Base-by-base conservation (phyloP, 805 yeast genomes). In the Ogataea saltuana region DNA sequence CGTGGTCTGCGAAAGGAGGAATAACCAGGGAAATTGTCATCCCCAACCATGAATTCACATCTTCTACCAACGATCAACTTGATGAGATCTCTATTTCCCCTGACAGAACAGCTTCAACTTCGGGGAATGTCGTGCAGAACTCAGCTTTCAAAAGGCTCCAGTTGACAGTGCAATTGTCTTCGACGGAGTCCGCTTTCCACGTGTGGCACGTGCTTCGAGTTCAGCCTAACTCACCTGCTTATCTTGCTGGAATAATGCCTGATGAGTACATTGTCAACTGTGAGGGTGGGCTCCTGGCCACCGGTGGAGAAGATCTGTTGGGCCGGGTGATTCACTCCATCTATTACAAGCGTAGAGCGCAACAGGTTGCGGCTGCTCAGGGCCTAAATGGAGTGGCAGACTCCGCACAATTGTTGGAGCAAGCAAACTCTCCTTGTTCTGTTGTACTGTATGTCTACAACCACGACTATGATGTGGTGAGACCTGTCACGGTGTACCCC, bases 1-100 rank as follows among this genome's bases (percentile, higher is more conserved):
- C 88, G 2, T 90, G 96, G 96, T 80, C 79, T 33, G 93, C 95
- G 2, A 89, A 89, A 65, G 97, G 97, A 17, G 89, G 89, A 1
- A 58, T 72, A 6, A 56, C 67, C 28, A 65, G 80, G 50, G 69
- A 68, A n/a, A 64, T 75, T 4, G 51, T 58, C 1, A 45, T 69
- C 4, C 64, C 71, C 6, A 53, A 58, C 15, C 17, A 42, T 4
- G 65, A 57, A 31, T 55, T 63, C 28, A 40, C 42, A 9, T 40
- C 49, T 12, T 18, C 44, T 11, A 44, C 50, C 13, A 49, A 44
- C 18, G 47, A 44, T 11, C 57, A 51, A 41, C 51, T 58, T 30
- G 64, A 56, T 38, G 73, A 58, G 38, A 60, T 55, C 41, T 62
- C 40, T 28, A 44, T 59, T 12, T 57, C 55, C 39, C 33, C 53